Base-by-base conservation (phyloP, 208 protist genomes). In the Acanthamoeba lenticulata region DNA sequence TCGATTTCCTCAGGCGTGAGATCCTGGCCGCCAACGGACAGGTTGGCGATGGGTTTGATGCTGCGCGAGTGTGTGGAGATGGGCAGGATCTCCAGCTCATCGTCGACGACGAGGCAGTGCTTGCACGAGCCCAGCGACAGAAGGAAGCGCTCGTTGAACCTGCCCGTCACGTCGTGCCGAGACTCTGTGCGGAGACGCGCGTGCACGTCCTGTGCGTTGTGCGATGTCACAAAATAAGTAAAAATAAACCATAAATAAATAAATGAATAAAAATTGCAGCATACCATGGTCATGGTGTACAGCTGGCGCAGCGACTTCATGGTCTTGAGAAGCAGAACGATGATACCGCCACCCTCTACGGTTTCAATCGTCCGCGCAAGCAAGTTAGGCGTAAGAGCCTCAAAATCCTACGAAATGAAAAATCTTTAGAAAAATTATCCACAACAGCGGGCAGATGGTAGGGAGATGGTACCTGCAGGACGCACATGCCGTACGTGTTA, bases 71-170 rank as follows among this genome's bases (percentile, higher is more conserved):
- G 92, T 9, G 97, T 95, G 6, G 98, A 99, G 69, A 99, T 98
- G 69, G 99, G 99, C 49, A 99, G 96, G 69, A 99, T 98, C 90
- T 99, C 99, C 47, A 99, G 96, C 96, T 99, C 98, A 94, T 99
- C 99, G 96, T 99, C 99, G 7, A 99, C 97, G 9, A 97, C 94
- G 44, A 99, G 97, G 60, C 98, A 98, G 13, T 97, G 98, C 57
- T 97, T 88, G 95, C 99, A 99, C 83, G 98, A 97, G 6, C 97
- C 97, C 40, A 99, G 97, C 32, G 99, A 99, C 9, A 99, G 97
- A 2, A 99, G 91, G 96, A 99, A 99, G 74, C 99, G 97, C 96
- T 99, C 99, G 96, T 99, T 99, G 95, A 99, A 99, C 93, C 99
- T 97, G 7, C 97, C 97, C 7, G 99, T 98, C 0, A 99, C 98